Conservation (phyloP, 2,329 filamentous ascomycete genomes). For the Penicillium palitans region DNA sequence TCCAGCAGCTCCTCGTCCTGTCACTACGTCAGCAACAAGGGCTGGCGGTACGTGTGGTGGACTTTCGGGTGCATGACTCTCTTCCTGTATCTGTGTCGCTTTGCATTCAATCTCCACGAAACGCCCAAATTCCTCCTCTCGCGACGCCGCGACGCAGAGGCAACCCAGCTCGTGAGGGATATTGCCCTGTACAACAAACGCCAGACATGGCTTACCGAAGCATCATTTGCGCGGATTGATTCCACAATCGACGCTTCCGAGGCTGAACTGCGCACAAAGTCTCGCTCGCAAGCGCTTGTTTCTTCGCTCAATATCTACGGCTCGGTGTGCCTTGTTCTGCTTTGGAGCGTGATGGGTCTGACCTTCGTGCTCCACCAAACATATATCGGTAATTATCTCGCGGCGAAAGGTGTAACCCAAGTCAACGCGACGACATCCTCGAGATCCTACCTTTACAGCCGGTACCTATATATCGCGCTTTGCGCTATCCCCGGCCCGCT, state of each 20-base stretch:
- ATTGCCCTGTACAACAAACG: constrained; percentile 18
- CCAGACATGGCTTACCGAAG: constrained; percentile 21
- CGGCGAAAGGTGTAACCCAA: constrained; percentile 6
- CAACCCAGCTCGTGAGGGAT: constrained; percentile 22
- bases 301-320: constrained; percentile 5
- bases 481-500: constrained; percentile 22
- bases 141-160: constrained; percentile 19
- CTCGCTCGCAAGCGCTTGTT: constrained; percentile 1
- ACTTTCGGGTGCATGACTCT: constrained; percentile 26
- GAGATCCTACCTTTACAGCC: constrained; percentile 17
- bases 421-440: constrained; percentile 14
- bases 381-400: constrained; percentile 20
- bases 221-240: constrained; percentile 21
- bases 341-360: constrained; percentile 19
- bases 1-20: constrained; percentile 10
- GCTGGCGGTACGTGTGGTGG: constrained; percentile 28
- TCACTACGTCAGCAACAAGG: constrained; percentile 24
- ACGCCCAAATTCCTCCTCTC: constrained; percentile 23
- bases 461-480: constrained; percentile 17
- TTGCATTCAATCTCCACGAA: constrained; percentile 18
- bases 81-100: constrained; percentile 22
- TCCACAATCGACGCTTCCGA: constrained; percentile 17
- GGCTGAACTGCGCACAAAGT: constrained; percentile 6
- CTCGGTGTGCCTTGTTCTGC: constrained; percentile 10
- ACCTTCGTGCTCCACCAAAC: constrained; percentile 21